A percentile compares a stretch with the other conserved stretches of the same genome.
Evolutionary conservation across 306 rosid genomes (phyloP).

Genomic region (Acacia melanoxylon): DNA sequence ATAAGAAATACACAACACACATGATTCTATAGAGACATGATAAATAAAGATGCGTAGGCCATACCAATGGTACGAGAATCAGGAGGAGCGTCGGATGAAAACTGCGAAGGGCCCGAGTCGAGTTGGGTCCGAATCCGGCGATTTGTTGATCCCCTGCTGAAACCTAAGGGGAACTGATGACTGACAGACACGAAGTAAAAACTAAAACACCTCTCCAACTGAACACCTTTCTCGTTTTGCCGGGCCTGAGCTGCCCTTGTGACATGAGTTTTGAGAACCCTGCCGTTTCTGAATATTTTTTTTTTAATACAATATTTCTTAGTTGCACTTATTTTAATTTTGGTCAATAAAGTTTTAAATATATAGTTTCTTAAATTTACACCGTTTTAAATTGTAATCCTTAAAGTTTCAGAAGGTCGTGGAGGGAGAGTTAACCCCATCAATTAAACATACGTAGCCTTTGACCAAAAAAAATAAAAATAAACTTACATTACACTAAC

Average conservation of each 20-base stretch:
- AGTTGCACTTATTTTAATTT: no score
- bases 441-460: no score
- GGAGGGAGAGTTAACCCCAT: no score
- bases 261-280: not conserved
- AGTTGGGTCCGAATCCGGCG: not conserved
- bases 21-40: not conserved
- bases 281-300: not conserved
- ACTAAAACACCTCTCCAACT: not conserved
- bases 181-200: not conserved
- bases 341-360: no score
- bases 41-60: not conserved
- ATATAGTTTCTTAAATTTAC: rapidly evolving
- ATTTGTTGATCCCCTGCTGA: not conserved
- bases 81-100: not conserved
- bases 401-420: no score
- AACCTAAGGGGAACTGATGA: not conserved
- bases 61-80: constrained; percentile 8
- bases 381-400: no score
- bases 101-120: not conserved
- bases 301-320: no score
- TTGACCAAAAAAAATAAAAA: no score
- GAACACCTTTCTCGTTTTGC: not conserved
- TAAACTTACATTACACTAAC: no score
- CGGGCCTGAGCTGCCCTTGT: not conserved
- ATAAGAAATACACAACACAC: not conserved